Evolutionary conservation across 495 filamentous ascomycete genomes (phyloP), one percentile per base, ranked within the genome.

Genomic region (Penicillium longicatenatum): DNA sequence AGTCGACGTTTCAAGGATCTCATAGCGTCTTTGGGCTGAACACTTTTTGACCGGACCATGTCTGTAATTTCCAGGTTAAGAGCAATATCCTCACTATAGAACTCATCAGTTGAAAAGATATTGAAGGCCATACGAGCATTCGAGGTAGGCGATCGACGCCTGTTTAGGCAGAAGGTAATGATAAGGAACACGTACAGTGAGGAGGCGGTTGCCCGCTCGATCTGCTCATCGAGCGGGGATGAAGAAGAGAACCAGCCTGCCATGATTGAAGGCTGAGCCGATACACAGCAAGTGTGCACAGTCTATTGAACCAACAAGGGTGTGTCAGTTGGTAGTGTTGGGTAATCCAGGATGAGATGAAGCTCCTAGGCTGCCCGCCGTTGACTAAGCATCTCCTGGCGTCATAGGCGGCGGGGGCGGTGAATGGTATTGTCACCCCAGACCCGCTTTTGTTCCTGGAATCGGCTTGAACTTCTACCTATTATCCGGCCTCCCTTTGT

Each of bases 31-130:
- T 93, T 97, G 37, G 94, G 92, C 64, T 92, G 91, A 10, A 98
- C 93, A 20, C 92, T 94, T 73, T 98, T 98, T 54, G 92, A 97
- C 64, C 94, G 86, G 63, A 98, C 96, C 62, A 93, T 80, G 71
- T 98, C 94, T 60, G 93, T 96, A 61, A 98, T 97, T 70, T 98
- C 94, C 63, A 98, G 83, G 70, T 97, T 97, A 57, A 97, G 84
- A 19, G 95, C 86, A 68, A 98, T 97, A 71, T 98, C 93, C 76
- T 97, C 93, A 60, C 92, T 96, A 66, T 16, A 20, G 37, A 35
- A 44, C 56, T 41, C 46, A 50, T 54, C 42, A 62, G 50, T 16
- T 12, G n/a, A 12, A 41, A 7, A 6, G n/a, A 8, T 19, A 21
- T 7, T 17, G 22, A 19, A 41, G 12, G 0, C 31, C 19, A 43